phyloP scores from a whole-genome alignment of 225 moss, liverwort and hornwort species.

The Neckera pumila region DNA sequence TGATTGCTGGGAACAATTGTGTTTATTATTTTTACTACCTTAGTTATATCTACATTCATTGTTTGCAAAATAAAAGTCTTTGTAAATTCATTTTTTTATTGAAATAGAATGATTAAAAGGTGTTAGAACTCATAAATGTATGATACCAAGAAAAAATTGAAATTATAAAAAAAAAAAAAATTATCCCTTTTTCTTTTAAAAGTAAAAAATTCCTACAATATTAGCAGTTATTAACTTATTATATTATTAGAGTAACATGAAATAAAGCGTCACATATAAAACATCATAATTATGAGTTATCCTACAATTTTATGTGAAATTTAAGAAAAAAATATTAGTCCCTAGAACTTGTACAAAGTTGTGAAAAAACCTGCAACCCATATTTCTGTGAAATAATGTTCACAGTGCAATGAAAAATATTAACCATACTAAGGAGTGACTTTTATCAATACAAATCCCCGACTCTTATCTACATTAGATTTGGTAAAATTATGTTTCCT shows the following conservation, averaged over 20 bases:
- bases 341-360: not conserved
- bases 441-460: no score
- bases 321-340: not conserved
- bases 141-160: no score
- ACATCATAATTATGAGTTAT: not conserved
- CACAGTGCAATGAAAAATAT: not conserved
- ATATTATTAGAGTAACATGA: not conserved
- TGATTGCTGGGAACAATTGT: not conserved
- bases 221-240: no score
- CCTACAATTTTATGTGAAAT: not conserved
- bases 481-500: not conserved
- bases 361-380: not conserved
- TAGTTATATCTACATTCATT: no score
- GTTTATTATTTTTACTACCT: not conserved
- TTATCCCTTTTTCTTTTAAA: no score
- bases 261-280: not conserved
- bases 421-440: no score
- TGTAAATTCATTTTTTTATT: no score
- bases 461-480: not conserved
- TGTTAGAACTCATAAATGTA: no score
- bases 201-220: no score
- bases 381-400: not conserved
- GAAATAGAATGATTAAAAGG: no score
- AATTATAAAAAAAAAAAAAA: no score
- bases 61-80: no score